phyloP scores from a whole-genome alignment of 2,329 filamentous ascomycete species.

The Septoria linicola region DNA sequence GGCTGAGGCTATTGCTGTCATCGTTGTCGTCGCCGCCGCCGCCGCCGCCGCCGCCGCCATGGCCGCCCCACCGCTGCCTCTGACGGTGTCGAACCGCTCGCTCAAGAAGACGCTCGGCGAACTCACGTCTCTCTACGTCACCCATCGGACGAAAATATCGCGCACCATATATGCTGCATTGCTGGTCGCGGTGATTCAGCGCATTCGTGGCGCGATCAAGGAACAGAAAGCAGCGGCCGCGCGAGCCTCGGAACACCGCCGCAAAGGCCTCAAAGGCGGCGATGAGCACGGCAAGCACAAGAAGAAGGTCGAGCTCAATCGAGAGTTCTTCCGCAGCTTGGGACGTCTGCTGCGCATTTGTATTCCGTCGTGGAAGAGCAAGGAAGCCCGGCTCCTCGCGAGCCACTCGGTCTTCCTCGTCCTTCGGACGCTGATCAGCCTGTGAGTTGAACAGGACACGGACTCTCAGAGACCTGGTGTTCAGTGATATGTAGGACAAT shows the following conservation, averaged over 20 bases:
- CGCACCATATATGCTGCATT: constrained; percentile 80
- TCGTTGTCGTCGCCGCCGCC: not conserved
- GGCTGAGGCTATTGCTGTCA: no score
- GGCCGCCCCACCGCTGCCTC: constrained; percentile 22
- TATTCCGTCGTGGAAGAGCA: constrained; percentile 84
- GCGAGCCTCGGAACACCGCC: constrained; percentile 62
- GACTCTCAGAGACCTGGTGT: no score
- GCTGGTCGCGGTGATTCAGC: constrained; percentile 76
- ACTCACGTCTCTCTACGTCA: constrained; percentile 70
- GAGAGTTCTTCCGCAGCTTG: constrained; percentile 79
- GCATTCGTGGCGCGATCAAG: constrained; percentile 84
- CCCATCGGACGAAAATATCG: constrained; percentile 78
- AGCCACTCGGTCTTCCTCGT: constrained; percentile 94
- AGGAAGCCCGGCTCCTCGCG: constrained; percentile 79
- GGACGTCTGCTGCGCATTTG: constrained; percentile 79
- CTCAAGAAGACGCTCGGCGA: constrained; percentile 40
- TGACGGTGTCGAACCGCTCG: constrained; percentile 34
- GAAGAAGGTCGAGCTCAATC: constrained; percentile 88
- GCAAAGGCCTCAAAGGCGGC: constrained; percentile 38
- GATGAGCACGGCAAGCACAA: constrained; percentile 41
- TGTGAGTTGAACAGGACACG: constrained; percentile 41
- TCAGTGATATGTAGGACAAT: not conserved
- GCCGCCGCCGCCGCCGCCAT: constrained; percentile 18
- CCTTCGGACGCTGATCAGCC: constrained; percentile 82
- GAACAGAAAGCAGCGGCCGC: constrained; percentile 85